A percentile compares a stretch with the other conserved stretches of the same genome.
Evolutionary conservation across 257 asterid genomes (phyloP).

Genomic region (Lycium barbarum): DNA sequence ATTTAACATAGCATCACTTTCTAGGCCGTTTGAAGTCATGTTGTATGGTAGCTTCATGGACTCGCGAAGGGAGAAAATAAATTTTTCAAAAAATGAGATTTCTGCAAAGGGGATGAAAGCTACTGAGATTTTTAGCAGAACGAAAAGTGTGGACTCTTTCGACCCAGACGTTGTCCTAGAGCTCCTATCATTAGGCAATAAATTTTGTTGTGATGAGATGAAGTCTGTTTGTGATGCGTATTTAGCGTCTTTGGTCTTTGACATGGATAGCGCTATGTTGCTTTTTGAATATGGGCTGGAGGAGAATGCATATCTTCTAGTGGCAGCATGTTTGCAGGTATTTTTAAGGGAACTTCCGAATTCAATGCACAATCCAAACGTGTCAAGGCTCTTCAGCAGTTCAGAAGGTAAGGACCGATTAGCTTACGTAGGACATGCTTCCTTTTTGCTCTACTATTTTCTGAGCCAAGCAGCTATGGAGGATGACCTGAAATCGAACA

Average conservation of each 20-base stretch:
- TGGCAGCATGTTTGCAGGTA: slow-evolving; percentile 94
- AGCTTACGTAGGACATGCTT: slow-evolving; percentile 73
- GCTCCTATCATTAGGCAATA: slow-evolving; percentile 74
- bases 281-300: slow-evolving; percentile 80
- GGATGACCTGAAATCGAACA: slow-evolving; percentile 76
- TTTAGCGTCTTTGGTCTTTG: slow-evolving; percentile 71
- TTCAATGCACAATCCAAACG: slow-evolving; percentile 68
- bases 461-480: slow-evolving; percentile 87
- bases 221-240: slow-evolving; percentile 78
- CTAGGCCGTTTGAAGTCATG: slow-evolving; percentile 81
- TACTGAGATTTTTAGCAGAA: slow-evolving; percentile 78
- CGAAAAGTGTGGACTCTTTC: slow-evolving; percentile 59
- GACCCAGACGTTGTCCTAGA: slow-evolving; percentile 72
- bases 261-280: slow-evolving; percentile 67
- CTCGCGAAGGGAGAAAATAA: slow-evolving; percentile 73
- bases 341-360: slow-evolving; percentile 83
- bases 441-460: slow-evolving; percentile 75
- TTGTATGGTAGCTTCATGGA: slow-evolving; percentile 83
- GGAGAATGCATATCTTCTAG: slow-evolving; percentile 82
- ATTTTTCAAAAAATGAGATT: slow-evolving; percentile 70
- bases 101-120: slow-evolving; percentile 77
- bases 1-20: slow-evolving; percentile 73
- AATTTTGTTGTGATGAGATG: slow-evolving; percentile 84
- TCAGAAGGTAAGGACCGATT: slow-evolving; percentile 71
- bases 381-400: slow-evolving; percentile 63